Base-by-base conservation (phyloP, 2,329 filamentous ascomycete species). In the Penicillium sp. region DNA sequence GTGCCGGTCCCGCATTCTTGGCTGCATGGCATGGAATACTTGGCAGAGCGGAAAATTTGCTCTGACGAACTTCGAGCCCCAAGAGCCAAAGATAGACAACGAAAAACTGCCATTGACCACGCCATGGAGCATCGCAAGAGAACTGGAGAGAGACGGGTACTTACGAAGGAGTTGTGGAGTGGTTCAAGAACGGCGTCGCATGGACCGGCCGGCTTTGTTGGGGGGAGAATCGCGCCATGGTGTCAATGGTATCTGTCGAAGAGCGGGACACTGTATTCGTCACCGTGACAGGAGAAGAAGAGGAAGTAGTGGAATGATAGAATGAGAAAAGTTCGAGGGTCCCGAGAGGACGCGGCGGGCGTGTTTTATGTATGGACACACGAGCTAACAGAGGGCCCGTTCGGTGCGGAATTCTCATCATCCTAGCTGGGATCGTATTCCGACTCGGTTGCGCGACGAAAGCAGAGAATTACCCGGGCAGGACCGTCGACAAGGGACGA, bases 371-470 rank as follows among this genome's bases (percentile, higher is more conserved):
- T 64, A 50, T 51, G 42, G 42, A 43, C 24, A 43, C 42, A 40
- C 55, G 59, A 53, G 58, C 57, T 59, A 63, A 47, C 54, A 65
- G 50, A 40, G 28, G 36, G 37, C 29, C 37, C 54, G 48, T 53
- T 61, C 64, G 59, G 58, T 66, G 63, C 59, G 58, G 39, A 27
- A 46, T 45, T 60, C 51, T 58, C 57, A 54, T 59, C 50, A 56
- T 60, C 61, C 62, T 63, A 53, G 56, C 54, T 61, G 65, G 66
- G 25, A 27, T 32, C 29, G 29, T 32, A 35, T 43, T 54, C 63
- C 74, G 58, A 76, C 78, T 77, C 52, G 85, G 89, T 45, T 32
- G 29, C 29, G 29, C 27, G 9, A 45, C 37, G 13, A 45, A 29
- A 36, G 36, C 43, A 45, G 64, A 82, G 40, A 50, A 60, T 55